Evolutionary conservation across 2,329 filamentous ascomycete genomes (phyloP), one percentile per base, ranked within the genome.

Genomic region (Decorospora gaudefroyi): DNA sequence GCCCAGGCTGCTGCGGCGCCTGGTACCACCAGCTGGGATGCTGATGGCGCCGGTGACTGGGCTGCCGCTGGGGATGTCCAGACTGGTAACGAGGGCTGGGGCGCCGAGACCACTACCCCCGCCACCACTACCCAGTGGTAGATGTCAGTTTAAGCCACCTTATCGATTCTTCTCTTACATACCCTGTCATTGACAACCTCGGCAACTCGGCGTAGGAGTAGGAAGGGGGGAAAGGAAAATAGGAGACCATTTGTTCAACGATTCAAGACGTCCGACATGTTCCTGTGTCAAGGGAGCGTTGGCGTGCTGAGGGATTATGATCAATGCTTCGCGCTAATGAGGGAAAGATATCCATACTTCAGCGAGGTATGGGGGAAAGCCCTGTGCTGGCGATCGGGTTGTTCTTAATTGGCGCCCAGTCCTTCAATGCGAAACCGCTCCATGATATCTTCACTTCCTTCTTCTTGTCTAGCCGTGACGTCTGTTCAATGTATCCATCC

Each of bases 261-360:
- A 35, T 36, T 46, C 38, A 35, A 46, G 23, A 40, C n/a, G n/a
- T n/a, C n/a, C n/a, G n/a, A 31, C 19, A 37, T 23, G 33, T 57
- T 48, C 35, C 53, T 40, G 43, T 44, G 48, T 46, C 49, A 40
- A 48, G 25, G 40, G 43, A 29, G 32, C 6, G 22, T 26, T 16
- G 31, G 28, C 11, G 43, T 46, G 38, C 37, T 46, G 38, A 50
- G 61, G 65, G 59, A 66, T n/a, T 55, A 59, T 59, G 56, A 67
- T 68, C 64, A 59, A 64, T 63, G 64, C 62, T 79, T 75, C 78
- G 86, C 84, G 86, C 90, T 96, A 80, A 96, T 87, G 91, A 96
- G 90, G 92, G 92, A 97, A 97, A 97, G 92, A 97, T 90, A 96
- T 59, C 86, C 90, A 81, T 75, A 72, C 73, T 62, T 61, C 10